phyloP scores from a whole-genome alignment of 2,329 filamentous ascomycete species.

The Apiospora koreana region DNA sequence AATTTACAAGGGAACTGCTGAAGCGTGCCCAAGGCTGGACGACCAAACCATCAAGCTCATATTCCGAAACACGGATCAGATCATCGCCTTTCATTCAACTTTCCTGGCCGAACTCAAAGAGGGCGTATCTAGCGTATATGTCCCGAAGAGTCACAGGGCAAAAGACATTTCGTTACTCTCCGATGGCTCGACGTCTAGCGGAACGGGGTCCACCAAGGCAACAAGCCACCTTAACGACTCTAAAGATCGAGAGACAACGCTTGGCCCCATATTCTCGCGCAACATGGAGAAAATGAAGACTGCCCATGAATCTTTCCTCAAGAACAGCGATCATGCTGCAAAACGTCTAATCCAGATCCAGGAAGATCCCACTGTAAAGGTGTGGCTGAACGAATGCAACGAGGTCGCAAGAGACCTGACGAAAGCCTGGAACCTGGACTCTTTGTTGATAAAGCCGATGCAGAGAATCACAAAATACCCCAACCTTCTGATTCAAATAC shows the following conservation, averaged over 20 bases:
- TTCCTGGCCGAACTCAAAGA: constrained; percentile 82
- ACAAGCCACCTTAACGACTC: constrained; percentile 48
- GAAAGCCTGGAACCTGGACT: constrained; percentile 91
- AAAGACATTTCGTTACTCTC: constrained; percentile 44
- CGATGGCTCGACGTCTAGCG: constrained; percentile 30
- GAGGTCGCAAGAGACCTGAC: constrained; percentile 91
- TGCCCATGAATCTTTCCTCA: constrained; percentile 62
- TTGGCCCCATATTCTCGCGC: constrained; percentile 55
- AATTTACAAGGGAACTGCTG: constrained; percentile 93
- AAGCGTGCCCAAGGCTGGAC: constrained; percentile 77
- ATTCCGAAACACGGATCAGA: constrained; percentile 90
- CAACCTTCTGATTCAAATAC: constrained; percentile 76
- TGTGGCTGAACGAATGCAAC: constrained; percentile 94
- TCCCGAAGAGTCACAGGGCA: constrained; percentile 54
- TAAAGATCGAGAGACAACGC: constrained; percentile 52
- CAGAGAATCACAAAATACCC: constrained; percentile 95
- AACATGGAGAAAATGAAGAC: constrained; percentile 63
- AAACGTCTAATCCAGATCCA: constrained; percentile 64
- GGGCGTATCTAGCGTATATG: constrained; percentile 77
- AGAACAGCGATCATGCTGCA: constrained; percentile 63
- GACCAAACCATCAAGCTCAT: constrained; percentile 84
- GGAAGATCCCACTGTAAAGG: constrained; percentile 64
- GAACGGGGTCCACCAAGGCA: constrained; percentile 34
- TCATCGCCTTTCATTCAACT: constrained; percentile 80
- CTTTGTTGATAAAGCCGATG: constrained; percentile 94